Evolutionary conservation across 2,329 filamentous ascomycete species (phyloP).

Genomic region (Fulvia fulva): DNA sequence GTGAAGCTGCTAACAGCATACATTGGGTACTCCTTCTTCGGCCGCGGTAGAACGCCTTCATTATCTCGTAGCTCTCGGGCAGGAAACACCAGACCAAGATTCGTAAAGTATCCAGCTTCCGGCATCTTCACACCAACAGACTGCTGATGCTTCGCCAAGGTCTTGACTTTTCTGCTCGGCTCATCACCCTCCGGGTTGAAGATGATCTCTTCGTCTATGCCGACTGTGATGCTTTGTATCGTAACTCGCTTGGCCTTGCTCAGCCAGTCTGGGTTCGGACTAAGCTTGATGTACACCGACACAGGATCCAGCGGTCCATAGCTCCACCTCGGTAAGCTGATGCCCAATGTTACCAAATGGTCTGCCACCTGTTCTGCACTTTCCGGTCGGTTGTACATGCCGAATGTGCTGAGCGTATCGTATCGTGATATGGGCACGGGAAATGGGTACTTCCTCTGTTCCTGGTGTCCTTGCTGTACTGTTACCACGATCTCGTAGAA

Average conservation of each 20-base stretch:
- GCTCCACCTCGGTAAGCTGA: conserved; percentile 90
- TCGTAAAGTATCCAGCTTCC: conserved; percentile 87
- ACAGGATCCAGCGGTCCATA: conserved; percentile 95
- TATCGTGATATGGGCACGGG: conserved; percentile 89
- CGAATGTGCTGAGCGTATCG: conserved; percentile 95
- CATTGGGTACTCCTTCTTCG: conserved; percentile 81
- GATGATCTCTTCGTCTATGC: conserved; percentile 96
- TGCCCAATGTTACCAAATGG: conserved; percentile 85
- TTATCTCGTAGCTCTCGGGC: conserved; percentile 81
- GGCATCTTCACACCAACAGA: conserved; percentile 78
- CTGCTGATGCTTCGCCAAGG: conserved; percentile 78
- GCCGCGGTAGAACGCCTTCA: conserved; percentile 81
- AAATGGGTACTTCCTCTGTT: conserved; percentile 87
- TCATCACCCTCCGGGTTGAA: conserved; percentile 98
- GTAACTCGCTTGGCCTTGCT: conserved; percentile 86
- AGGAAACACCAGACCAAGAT: conserved; percentile 85
- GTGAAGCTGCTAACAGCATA: conserved; percentile 90
- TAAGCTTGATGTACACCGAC: conserved; percentile 90
- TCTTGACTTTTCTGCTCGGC: conserved; percentile 83
- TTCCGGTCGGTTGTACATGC: conserved; percentile 98
- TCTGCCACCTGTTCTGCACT: conserved; percentile 80
- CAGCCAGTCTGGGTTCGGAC: conserved; percentile 88
- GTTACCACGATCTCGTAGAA: conserved; percentile 95
- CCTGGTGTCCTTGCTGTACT: conserved; percentile 81
- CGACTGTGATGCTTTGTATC: conserved; percentile 88